Conservation (phyloP, 2,329 filamentous ascomycete species). For the Xylariales sp. region DNA sequence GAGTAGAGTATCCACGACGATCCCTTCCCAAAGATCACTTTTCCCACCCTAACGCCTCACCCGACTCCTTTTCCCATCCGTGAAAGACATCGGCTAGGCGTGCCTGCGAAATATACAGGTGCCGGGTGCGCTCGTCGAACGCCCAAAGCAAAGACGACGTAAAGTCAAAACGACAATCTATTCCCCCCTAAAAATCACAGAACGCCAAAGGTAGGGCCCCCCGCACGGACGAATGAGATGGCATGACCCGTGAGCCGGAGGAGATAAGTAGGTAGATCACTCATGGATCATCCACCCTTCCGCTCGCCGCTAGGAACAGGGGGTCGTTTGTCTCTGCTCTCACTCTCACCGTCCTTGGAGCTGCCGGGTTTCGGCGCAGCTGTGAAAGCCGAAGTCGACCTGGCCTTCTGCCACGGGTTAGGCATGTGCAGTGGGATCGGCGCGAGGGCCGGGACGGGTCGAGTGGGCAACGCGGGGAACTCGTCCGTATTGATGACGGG, state of each 20-base stretch:
- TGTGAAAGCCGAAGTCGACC: background rate
- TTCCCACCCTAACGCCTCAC: background rate
- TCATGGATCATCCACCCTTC: conserved; percentile 27
- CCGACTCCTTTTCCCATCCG: too few relatives aligned
- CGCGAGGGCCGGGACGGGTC: conserved; percentile 4
- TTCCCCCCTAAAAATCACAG: too few relatives aligned
- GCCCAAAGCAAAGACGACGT: too few relatives aligned
- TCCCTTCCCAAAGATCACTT: too few relatives aligned
- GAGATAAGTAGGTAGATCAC: background rate
- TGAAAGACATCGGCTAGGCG: too few relatives aligned
- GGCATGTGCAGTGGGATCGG: conserved; percentile 14
- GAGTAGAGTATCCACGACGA: too few relatives aligned
- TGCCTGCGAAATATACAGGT: too few relatives aligned
- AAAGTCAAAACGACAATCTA: too few relatives aligned
- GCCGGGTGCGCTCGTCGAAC: too few relatives aligned
- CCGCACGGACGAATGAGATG: too few relatives aligned
- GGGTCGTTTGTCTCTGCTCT: background rate
- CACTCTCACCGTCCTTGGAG: conserved; percentile 4
- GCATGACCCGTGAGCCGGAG: too few relatives aligned
- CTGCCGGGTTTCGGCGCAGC: background rate
- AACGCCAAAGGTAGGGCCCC: too few relatives aligned
- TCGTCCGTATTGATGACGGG: conserved; percentile 3
- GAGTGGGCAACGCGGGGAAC: conserved; percentile 16
- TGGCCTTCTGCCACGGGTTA: background rate
- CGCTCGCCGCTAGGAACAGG: conserved; percentile 19